phyloP scores from a whole-genome alignment of 192 early-diverging fungal species.

The Entomortierella parvispora region DNA sequence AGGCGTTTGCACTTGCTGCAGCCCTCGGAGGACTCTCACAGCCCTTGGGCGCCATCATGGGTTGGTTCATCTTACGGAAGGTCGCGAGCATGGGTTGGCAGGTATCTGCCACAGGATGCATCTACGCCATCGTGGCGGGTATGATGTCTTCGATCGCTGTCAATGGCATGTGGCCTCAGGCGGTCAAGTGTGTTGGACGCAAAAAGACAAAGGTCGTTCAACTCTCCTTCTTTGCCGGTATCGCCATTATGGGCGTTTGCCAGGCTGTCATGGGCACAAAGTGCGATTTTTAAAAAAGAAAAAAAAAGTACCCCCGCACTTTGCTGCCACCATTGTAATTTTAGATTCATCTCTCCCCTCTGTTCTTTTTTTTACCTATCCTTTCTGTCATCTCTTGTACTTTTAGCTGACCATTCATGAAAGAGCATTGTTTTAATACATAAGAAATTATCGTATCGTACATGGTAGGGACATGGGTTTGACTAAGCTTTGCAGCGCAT shows the following conservation, averaged over 20 bases:
- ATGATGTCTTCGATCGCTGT: conserved; percentile 66
- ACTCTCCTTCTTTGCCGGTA: conserved; percentile 40
- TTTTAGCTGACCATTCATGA: neutral
- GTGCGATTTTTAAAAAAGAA: conserved; percentile 33
- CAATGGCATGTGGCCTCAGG: conserved; percentile 57
- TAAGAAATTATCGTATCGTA: conserved; percentile 7
- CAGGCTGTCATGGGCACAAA: conserved; percentile 44
- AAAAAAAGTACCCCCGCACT: neutral
- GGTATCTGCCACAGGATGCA: conserved; percentile 57
- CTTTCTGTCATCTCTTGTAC: too few relatives aligned
- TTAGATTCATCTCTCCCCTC: too few relatives aligned
- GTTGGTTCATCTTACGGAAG: conserved; percentile 51
- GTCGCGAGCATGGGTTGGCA: conserved; percentile 50
- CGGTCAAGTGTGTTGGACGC: conserved; percentile 50
- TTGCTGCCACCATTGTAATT: neutral
- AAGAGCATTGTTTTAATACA: neutral
- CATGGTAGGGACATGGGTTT: too few relatives aligned
- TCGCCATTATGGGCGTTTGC: conserved; percentile 45
- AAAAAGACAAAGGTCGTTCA: conserved; percentile 42
- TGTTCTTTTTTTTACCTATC: too few relatives aligned
- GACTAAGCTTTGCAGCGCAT: too few relatives aligned
- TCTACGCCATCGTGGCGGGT: conserved; percentile 61
- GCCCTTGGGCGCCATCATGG: conserved; percentile 62
- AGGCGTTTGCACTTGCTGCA: conserved; percentile 57
- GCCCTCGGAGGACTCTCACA: conserved; percentile 64